These are phyloP conservation scores for Suhomyces kunorum DNA, from an alignment of 1,139 yeast species.

Conservation along the genomic window DNA sequence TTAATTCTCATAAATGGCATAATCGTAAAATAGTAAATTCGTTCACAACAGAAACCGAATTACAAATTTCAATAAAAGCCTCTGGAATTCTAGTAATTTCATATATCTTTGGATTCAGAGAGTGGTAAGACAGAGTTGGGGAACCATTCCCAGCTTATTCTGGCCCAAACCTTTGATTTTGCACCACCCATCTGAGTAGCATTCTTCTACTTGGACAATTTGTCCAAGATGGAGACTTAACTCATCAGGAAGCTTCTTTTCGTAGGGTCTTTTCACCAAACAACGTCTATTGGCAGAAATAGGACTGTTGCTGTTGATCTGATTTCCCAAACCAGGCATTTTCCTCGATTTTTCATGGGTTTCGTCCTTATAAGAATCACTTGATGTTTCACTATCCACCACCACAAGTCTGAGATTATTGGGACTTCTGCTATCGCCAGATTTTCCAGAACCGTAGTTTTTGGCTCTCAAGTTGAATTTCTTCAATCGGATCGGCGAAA, in stretches of 20 bases:
- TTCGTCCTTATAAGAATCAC: neutral
- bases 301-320: neutral
- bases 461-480: conserved; percentile 28
- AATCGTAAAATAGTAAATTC: no score
- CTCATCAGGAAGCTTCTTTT: conserved; percentile 37
- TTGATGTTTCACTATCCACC: conserved; percentile 1
- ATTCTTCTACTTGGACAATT: conserved; percentile 26
- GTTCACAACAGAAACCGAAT: no score
- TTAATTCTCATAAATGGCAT: no score
- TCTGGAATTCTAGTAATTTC: neutral
- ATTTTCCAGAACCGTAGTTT: neutral
- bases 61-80: no score
- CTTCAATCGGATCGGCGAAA: conserved; percentile 38
- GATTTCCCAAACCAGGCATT: neutral
- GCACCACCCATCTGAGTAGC: conserved; percentile 48
- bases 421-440: neutral
- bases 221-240: conserved; percentile 36
- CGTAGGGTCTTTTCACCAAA: conserved; percentile 24
- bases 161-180: conserved; percentile 17
- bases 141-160: conserved; percentile 30
- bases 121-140: conserved; percentile 30
- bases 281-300: neutral
- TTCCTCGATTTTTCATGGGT: neutral
- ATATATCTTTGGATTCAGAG: neutral
- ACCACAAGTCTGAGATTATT: conserved; percentile 7